phyloP scores from a whole-genome alignment of 2,329 filamentous ascomycete genomes.

The Periconia sp. region DNA sequence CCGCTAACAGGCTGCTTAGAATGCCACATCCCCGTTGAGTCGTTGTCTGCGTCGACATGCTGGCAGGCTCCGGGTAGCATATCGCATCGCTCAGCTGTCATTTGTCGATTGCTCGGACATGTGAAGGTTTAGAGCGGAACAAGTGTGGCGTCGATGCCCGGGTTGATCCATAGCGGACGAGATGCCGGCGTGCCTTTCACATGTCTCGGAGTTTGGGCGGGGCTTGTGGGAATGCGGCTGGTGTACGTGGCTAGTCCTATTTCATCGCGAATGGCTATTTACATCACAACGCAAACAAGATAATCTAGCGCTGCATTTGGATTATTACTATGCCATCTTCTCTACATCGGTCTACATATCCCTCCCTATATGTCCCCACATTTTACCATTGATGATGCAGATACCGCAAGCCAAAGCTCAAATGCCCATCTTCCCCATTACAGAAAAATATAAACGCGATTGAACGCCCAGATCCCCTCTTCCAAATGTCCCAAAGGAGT shows the following conservation, averaged over 20 bases:
- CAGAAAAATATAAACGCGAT: too few species aligned
- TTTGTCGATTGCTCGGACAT: background rate
- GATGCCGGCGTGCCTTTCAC: background rate
- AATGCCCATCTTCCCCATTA: constrained; percentile 1
- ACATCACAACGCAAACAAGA: too few species aligned
- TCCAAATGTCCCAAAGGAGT: constrained; percentile 12
- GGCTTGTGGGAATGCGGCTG: too few species aligned
- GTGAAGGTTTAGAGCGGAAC: background rate
- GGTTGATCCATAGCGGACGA: constrained; percentile 1
- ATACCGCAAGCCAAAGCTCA: constrained; percentile 1
- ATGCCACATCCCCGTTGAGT: constrained; percentile 9
- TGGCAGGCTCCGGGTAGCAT: background rate
- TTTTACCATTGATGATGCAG: too few species aligned
- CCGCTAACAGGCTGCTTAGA: constrained; percentile 37
- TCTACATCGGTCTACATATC: constrained; percentile 4
- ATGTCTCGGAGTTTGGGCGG: background rate
- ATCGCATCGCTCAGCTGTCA: background rate
- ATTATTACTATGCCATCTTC: constrained; percentile 3
- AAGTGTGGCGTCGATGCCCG: background rate
- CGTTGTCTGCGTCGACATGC: constrained; percentile 1
- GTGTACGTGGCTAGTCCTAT: too few species aligned
- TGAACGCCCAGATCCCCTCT: background rate
- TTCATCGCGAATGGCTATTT: too few species aligned
- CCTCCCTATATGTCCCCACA: constrained; percentile 1
- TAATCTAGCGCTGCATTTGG: too few species aligned